A percentile compares a stretch with the other conserved stretches of the same genome.
Conservation (phyloP, 768 basidiomycete genomes). For the Tricholoma flavovirens region DNA sequence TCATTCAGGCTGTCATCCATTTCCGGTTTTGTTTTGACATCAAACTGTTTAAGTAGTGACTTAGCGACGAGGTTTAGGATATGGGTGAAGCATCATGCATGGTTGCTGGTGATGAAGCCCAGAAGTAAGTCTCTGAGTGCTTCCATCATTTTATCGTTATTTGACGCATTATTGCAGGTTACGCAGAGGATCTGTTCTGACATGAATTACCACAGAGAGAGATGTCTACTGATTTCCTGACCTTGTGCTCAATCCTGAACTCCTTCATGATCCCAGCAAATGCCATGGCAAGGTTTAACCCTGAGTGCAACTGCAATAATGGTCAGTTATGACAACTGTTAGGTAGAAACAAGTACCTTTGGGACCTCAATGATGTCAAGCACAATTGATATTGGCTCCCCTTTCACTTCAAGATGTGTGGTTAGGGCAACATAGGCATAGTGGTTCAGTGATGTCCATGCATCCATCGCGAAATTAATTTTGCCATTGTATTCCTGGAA, state of each 20-base stretch:
- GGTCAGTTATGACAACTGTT: not conserved
- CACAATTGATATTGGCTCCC: slow-evolving; percentile 16
- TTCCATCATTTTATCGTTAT: slow-evolving; percentile 4
- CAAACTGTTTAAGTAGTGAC: slow-evolving; percentile 2
- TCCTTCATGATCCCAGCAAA: slow-evolving; percentile 22
- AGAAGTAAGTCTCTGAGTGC: slow-evolving; percentile 17
- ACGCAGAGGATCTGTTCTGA: not conserved
- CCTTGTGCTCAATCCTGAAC: slow-evolving; percentile 27
- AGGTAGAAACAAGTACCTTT: not conserved
- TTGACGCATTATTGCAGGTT: slow-evolving; percentile 5
- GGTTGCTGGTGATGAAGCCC: slow-evolving; percentile 21
- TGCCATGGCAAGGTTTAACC: slow-evolving; percentile 22
- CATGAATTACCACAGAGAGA: not conserved
- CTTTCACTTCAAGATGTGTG: slow-evolving; percentile 24
- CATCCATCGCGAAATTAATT: slow-evolving; percentile 28
- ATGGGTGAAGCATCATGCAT: slow-evolving; percentile 1
- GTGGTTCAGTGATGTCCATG: slow-evolving; percentile 31
- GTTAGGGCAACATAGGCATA: slow-evolving; percentile 15
- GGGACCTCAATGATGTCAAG: slow-evolving; percentile 33
- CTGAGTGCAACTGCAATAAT: slow-evolving; percentile 15
- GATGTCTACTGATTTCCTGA: not conserved
- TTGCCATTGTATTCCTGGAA: slow-evolving; percentile 20
- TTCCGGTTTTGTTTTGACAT: slow-evolving; percentile 7
- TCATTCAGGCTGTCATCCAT: not conserved
- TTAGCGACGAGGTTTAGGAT: slow-evolving; percentile 6